Evolutionary conservation across 2,329 filamentous ascomycete genomes (phyloP).

Genomic region (Lecanosticta acicola): DNA sequence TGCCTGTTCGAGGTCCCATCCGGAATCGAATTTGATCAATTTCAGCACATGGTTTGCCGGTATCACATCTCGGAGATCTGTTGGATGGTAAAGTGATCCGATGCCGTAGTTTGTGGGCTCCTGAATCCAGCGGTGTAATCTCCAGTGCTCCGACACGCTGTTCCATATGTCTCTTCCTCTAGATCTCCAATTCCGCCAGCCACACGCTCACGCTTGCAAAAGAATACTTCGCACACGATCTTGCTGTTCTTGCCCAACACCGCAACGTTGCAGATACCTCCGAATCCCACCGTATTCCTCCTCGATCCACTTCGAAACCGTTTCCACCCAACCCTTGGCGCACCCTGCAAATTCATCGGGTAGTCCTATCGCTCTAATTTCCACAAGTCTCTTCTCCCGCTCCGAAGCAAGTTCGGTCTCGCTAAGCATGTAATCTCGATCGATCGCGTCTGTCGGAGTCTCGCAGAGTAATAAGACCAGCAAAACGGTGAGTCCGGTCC

Average conservation of each 20-base stretch:
- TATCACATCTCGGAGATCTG: conserved; percentile 57
- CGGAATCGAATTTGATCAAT: conserved; percentile 2
- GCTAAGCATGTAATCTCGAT: conserved; percentile 67
- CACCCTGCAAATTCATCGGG: conserved; percentile 67
- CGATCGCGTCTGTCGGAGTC: conserved; percentile 55
- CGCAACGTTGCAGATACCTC: conserved; percentile 60
- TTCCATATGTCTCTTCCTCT: too few species aligned
- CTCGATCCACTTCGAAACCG: conserved; percentile 54
- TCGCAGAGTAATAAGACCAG: conserved; percentile 61
- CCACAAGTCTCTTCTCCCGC: conserved; percentile 57
- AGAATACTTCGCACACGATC: conserved; percentile 33
- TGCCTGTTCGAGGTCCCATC: conserved; percentile 3
- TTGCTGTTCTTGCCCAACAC: conserved; percentile 39
- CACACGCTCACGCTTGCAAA: not conserved
- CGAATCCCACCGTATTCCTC: conserved; percentile 60
- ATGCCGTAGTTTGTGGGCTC: conserved; percentile 49
- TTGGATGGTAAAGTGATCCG: conserved; percentile 54
- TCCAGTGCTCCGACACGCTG: too few species aligned
- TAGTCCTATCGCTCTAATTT: conserved; percentile 66
- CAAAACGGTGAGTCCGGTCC: conserved; percentile 66
- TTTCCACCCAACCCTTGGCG: conserved; percentile 57
- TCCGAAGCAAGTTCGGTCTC: conserved; percentile 56
- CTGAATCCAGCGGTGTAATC: not conserved
- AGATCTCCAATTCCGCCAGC: too few species aligned
- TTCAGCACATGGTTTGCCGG: conserved; percentile 42